phyloP scores from a whole-genome alignment of 495 filamentous ascomycete genomes.

The Penicillium pancosmium region DNA sequence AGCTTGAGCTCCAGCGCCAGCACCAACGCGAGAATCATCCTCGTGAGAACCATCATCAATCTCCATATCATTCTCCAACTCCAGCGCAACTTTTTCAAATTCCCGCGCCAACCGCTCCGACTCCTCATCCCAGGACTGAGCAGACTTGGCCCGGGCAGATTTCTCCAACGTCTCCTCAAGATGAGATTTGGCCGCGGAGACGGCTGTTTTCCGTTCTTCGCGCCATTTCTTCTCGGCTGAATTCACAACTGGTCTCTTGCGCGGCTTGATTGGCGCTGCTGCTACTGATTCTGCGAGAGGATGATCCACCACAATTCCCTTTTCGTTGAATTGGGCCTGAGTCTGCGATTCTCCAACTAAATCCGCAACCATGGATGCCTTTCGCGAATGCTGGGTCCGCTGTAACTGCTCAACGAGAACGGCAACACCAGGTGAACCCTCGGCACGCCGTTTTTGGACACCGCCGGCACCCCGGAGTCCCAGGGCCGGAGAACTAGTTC shows the following conservation, averaged over 20 bases:
- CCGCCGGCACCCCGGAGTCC: slow-evolving; percentile 30
- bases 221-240: slow-evolving; percentile 48
- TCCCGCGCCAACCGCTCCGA: slow-evolving; percentile 48
- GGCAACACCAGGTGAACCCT: slow-evolving; percentile 36
- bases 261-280: slow-evolving; percentile 21
- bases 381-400: slow-evolving; percentile 41
- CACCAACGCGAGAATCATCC: background rate
- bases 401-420: slow-evolving; percentile 48
- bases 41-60: background rate
- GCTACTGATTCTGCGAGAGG: background rate
- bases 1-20: background rate
- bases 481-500: slow-evolving; percentile 31
- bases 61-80: slow-evolving; percentile 37
- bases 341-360: slow-evolving; percentile 17
- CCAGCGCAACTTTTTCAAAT: slow-evolving; percentile 51
- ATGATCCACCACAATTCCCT: background rate
- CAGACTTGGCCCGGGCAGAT: slow-evolving; percentile 33
- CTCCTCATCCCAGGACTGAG: slow-evolving; percentile 46
- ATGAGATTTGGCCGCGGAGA: slow-evolving; percentile 45
- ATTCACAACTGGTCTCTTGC: slow-evolving; percentile 49
- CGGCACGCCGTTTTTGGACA: slow-evolving; percentile 43
- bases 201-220: slow-evolving; percentile 39
- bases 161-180: slow-evolving; percentile 40
- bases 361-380: slow-evolving; percentile 43
- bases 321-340: slow-evolving; percentile 16